A percentile compares a stretch with the other conserved stretches of the same genome.
These are phyloP conservation scores for Backusella liffmaniae DNA, from an alignment of 192 early-diverging fungal species.

Conservation along the genomic window DNA sequence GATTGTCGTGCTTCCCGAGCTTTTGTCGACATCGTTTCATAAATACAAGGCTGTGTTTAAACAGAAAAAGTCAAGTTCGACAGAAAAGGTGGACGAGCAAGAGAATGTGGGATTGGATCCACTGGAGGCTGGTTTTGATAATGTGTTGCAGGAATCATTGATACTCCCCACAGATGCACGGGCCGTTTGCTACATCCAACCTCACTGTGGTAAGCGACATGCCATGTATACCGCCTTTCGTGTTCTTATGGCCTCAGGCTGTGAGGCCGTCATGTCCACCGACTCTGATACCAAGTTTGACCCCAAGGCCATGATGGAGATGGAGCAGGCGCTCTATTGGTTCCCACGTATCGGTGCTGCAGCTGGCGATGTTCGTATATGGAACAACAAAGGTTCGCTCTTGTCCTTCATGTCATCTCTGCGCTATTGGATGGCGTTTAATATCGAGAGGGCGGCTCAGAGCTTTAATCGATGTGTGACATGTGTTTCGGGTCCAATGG, in stretches of 20 bases:
- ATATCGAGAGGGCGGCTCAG: conserved; percentile 63
- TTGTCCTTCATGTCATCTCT: conserved; percentile 61
- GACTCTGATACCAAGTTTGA: conserved; percentile 65
- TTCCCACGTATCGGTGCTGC: conserved; percentile 53
- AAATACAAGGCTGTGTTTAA: background rate
- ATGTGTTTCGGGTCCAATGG: conserved; percentile 63
- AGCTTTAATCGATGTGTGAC: conserved; percentile 57
- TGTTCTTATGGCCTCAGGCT: conserved; percentile 37
- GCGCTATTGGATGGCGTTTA: conserved; percentile 66
- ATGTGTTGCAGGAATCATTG: background rate
- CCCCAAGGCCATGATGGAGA: conserved; percentile 42
- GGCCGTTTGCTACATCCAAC: conserved; percentile 47
- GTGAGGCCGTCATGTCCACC: conserved; percentile 57
- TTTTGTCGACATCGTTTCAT: conserved; percentile 18
- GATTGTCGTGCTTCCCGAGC: conserved; percentile 16
- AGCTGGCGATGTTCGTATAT: conserved; percentile 53
- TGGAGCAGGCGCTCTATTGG: conserved; percentile 50
- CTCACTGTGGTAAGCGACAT: conserved; percentile 50
- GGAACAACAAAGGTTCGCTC: conserved; percentile 46
- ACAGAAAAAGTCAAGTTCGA: background rate
- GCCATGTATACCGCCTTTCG: conserved; percentile 58
- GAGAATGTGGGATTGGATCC: background rate
- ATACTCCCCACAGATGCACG: conserved; percentile 18
- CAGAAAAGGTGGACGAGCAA: background rate
- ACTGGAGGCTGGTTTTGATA: background rate